phyloP scores from a whole-genome alignment of 805 yeast species.

The Scheffersomyces lignosus region DNA sequence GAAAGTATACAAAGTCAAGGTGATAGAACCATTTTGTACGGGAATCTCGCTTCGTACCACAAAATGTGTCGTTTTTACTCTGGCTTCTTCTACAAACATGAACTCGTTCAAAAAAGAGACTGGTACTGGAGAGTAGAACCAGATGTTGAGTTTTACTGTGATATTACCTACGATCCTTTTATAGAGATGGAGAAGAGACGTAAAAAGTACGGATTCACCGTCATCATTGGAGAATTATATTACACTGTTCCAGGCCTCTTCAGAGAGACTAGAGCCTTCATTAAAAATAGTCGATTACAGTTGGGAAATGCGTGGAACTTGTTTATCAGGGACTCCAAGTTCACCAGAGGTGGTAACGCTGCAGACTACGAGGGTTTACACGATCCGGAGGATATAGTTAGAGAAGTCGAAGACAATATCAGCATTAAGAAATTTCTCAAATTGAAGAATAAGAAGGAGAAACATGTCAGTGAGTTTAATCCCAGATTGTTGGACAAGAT shows the following conservation, averaged over 20 bases:
- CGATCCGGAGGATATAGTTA: slow-evolving; percentile 18
- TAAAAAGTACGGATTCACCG: slow-evolving; percentile 84
- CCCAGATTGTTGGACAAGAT: slow-evolving; percentile 5
- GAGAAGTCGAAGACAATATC: slow-evolving; percentile 27
- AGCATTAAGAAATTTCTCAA: slow-evolving; percentile 23
- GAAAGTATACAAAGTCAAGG: slow-evolving; percentile 74
- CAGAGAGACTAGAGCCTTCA: slow-evolving; percentile 65
- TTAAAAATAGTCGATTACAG: slow-evolving; percentile 42
- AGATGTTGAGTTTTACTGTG: slow-evolving; percentile 85
- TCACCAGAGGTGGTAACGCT: slow-evolving; percentile 20
- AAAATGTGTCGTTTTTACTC: slow-evolving; percentile 94
- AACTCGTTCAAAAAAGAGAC: slow-evolving; percentile 64
- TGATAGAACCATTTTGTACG: slow-evolving; percentile 82
- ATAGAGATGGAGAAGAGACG: slow-evolving; percentile 66
- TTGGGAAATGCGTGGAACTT: slow-evolving; percentile 71
- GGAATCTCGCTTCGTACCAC: slow-evolving; percentile 79
- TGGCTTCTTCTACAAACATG: slow-evolving; percentile 80
- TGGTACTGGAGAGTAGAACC: slow-evolving; percentile 99
- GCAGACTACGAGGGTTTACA: slow-evolving; percentile 22
- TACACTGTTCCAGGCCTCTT: slow-evolving; percentile 84
- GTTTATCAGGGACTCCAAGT: slow-evolving; percentile 44
- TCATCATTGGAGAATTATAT: slow-evolving; percentile 72
- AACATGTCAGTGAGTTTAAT: slow-evolving; percentile 12
- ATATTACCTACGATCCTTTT: slow-evolving; percentile 89
- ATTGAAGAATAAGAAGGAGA: slow-evolving; percentile 20